phyloP scores from a whole-genome alignment of 2,329 filamentous ascomycete genomes.

The Thermomyces lanuginosus region DNA sequence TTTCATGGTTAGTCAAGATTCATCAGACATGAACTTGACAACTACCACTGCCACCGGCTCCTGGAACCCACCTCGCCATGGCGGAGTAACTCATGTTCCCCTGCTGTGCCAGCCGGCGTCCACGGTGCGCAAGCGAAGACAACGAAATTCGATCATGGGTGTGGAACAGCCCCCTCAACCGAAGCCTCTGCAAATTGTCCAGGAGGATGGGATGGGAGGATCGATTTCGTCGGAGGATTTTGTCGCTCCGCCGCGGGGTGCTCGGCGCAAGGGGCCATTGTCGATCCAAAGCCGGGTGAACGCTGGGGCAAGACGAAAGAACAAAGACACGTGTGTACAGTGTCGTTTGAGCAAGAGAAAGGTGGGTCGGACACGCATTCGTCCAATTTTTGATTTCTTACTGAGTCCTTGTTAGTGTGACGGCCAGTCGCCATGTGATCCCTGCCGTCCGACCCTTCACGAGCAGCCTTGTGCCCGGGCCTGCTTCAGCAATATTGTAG shows the following conservation, averaged over 20 bases:
- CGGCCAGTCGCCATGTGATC: conserved; percentile 26
- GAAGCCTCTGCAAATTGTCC: conserved; percentile 26
- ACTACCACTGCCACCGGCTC: conserved; percentile 12
- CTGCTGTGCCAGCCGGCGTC: conserved; percentile 21
- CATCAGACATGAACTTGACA: conserved; percentile 15
- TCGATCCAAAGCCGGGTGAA: conserved; percentile 24
- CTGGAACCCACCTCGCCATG: conserved; percentile 14
- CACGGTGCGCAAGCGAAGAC: too few species aligned
- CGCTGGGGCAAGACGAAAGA: conserved; percentile 26
- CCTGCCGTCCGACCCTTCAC: conserved; percentile 25
- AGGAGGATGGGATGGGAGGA: conserved; percentile 27
- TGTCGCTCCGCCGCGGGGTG: conserved; percentile 26
- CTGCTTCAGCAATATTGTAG: conserved; percentile 29
- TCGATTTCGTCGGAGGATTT: conserved; percentile 27
- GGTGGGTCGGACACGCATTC: conserved; percentile 12
- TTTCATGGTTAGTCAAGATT: conserved; percentile 21
- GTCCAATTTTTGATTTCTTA: background rate
- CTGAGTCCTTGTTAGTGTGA: conserved; percentile 17
- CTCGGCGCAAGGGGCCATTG: conserved; percentile 27
- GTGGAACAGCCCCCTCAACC: conserved; percentile 14
- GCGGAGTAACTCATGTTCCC: conserved; percentile 19
- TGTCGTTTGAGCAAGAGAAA: conserved; percentile 30
- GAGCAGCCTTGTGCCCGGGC: conserved; percentile 29
- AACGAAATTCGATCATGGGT: conserved; percentile 11
- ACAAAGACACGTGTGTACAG: conserved; percentile 30